Evolutionary conservation across 345 rosid genomes (phyloP).

Genomic region (Linum tenue): DNA sequence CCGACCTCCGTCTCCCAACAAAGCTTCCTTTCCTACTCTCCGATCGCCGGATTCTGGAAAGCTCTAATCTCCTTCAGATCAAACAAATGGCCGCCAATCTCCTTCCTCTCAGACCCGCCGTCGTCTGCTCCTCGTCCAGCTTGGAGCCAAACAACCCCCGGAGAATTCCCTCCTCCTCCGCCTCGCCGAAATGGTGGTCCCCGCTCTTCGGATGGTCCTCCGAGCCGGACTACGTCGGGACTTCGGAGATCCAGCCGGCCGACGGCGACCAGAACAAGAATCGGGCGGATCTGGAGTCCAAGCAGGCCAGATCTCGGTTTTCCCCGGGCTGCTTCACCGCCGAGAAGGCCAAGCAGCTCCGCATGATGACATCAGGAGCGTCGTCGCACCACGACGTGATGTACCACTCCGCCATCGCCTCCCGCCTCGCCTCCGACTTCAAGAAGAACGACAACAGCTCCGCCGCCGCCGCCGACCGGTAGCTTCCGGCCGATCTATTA

Average conservation of each 20-base stretch:
- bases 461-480: slow-evolving; percentile 16
- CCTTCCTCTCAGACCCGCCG: slow-evolving; percentile 12
- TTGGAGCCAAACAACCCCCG: slow-evolving; percentile 16
- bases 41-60: too few relatives aligned
- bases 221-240: slow-evolving; percentile 30
- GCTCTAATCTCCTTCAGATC: too few relatives aligned
- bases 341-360: slow-evolving; percentile 55
- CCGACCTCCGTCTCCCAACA: not conserved
- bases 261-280: slow-evolving; percentile 12
- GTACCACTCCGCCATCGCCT: slow-evolving; percentile 69
- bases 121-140: slow-evolving; percentile 14
- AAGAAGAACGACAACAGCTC: slow-evolving; percentile 3
- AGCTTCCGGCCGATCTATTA: not conserved
- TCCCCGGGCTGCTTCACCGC: slow-evolving; percentile 44
- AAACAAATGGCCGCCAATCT: slow-evolving; percentile 33
- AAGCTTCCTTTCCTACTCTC: not conserved
- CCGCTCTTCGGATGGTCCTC: slow-evolving; percentile 52
- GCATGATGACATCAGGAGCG: slow-evolving; percentile 38
- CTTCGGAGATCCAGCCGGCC: slow-evolving; percentile 4
- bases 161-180: slow-evolving; percentile 4
- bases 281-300: slow-evolving; percentile 9
- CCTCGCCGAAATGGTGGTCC: slow-evolving; percentile 36
- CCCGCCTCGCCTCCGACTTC: slow-evolving; percentile 49
- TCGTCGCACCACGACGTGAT: slow-evolving; percentile 50
- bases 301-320: slow-evolving; percentile 21